phyloP scores from a whole-genome alignment of 2,329 filamentous ascomycete genomes.

The Cercospora brassicicola region DNA sequence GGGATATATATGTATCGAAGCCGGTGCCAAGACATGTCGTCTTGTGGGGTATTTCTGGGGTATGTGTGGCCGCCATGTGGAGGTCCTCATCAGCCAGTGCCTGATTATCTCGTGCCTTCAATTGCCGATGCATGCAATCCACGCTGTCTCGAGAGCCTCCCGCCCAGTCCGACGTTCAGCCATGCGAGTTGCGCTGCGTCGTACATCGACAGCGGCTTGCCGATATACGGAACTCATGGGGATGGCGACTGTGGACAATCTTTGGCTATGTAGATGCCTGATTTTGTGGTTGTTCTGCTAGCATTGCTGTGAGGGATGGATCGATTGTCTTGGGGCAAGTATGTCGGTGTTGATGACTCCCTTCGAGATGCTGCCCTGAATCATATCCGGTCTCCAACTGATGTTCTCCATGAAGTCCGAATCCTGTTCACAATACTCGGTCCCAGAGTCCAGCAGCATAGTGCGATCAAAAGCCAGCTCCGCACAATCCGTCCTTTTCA shows the following conservation, averaged over 20 bases:
- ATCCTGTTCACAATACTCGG: neutral
- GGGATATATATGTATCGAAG: neutral
- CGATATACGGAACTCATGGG: neutral
- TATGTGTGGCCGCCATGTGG: neutral
- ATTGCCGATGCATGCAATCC: neutral
- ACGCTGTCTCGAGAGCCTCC: neutral
- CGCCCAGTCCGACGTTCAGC: neutral
- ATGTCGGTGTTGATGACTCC: neutral
- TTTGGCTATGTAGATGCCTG: neutral
- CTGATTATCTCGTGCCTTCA: neutral
- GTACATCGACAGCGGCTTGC: neutral
- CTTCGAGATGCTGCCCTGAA: neutral
- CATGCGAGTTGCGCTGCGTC: neutral
- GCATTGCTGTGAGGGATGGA: neutral
- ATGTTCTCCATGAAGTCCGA: neutral
- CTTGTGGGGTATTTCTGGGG: neutral
- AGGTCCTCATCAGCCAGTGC: neutral
- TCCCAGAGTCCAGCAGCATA: neutral
- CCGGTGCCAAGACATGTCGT: neutral
- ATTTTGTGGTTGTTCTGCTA: neutral
- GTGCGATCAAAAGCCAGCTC: neutral
- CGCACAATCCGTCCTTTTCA: neutral
- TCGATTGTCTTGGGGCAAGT: neutral
- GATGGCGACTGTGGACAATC: neutral
- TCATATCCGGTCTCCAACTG: neutral